These are phyloP conservation scores for Thraustochytrium striatum DNA, from an alignment of 352 stramenopile species.

Conservation along the genomic window DNA sequence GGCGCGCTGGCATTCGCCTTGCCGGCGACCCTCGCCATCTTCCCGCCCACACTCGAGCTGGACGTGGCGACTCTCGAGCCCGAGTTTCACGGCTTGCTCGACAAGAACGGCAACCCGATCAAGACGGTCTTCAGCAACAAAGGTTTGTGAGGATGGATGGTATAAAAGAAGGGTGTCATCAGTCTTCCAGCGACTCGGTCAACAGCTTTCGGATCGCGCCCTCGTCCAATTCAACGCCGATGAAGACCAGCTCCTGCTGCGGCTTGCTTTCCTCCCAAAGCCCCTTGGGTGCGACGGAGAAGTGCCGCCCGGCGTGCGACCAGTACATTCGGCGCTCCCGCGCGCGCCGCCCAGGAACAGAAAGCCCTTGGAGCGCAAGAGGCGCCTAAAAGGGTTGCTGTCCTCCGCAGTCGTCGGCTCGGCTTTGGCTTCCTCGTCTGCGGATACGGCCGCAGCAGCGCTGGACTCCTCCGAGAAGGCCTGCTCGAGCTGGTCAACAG, in stretches of 20 bases:
- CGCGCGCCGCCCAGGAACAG: slow-evolving; percentile 67
- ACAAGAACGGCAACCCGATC: slow-evolving; percentile 40
- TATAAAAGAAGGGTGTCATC: too few species aligned
- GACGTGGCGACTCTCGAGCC: slow-evolving; percentile 6
- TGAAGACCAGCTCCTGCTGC: slow-evolving; percentile 73
- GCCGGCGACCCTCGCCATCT: slow-evolving; percentile 35
- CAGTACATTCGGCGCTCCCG: slow-evolving; percentile 67
- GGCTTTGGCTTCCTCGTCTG: neutral
- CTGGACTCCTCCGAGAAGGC: neutral
- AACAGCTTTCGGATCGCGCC: slow-evolving; percentile 59
- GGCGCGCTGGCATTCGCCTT: slow-evolving; percentile 16
- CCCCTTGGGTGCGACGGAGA: slow-evolving; percentile 61
- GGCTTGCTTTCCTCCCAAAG: slow-evolving; percentile 70
- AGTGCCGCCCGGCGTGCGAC: slow-evolving; percentile 69
- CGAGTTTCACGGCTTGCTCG: slow-evolving; percentile 24
- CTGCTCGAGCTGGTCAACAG: neutral
- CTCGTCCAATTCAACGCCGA: slow-evolving; percentile 64
- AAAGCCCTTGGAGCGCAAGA: slow-evolving; percentile 69
- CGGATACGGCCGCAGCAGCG: neutral
- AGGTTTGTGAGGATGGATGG: slow-evolving; percentile 5
- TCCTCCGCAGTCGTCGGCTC: neutral
- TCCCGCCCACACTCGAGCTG: slow-evolving; percentile 41
- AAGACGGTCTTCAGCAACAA: slow-evolving; percentile 48
- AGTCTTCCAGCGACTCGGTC: slow-evolving; percentile 63
- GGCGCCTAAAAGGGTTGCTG: slow-evolving; percentile 59